phyloP scores from a whole-genome alignment of 305 asterid genomes.

The Galium porrigens region DNA sequence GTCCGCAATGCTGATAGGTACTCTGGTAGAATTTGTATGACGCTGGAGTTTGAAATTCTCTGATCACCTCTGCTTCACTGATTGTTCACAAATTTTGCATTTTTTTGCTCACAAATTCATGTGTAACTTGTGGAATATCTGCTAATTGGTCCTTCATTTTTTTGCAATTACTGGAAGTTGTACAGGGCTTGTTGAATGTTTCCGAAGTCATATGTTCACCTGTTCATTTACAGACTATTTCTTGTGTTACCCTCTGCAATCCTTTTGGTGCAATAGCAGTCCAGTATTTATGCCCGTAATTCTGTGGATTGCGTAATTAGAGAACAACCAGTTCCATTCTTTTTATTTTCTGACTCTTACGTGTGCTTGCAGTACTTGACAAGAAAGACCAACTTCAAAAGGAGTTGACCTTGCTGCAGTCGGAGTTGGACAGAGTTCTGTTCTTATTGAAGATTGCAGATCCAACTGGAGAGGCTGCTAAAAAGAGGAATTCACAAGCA shows the following conservation, averaged over 20 bases:
- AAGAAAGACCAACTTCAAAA: slow-evolving; percentile 42
- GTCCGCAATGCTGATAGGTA: not conserved
- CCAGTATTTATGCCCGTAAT: not conserved
- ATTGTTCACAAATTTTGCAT: not conserved
- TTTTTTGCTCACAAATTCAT: not conserved
- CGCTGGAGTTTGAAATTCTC: not conserved
- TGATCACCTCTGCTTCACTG: not conserved
- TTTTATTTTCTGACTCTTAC: slow-evolving; percentile 1
- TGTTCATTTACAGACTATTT: not conserved
- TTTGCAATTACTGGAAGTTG: not conserved
- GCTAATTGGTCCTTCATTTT: not conserved
- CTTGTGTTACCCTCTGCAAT: slow-evolving; percentile 1
- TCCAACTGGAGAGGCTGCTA: slow-evolving; percentile 80
- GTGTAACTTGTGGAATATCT: not conserved
- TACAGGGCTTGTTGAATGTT: not conserved
- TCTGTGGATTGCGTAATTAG: not conserved
- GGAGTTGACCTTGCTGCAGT: slow-evolving; percentile 50
- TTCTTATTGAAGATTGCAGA: slow-evolving; percentile 87
- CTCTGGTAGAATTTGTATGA: not conserved
- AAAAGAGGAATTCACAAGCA: slow-evolving; percentile 40
- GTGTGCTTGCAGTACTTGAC: slow-evolving; percentile 44
- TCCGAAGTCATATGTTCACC: not conserved
- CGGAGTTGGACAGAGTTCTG: slow-evolving; percentile 66
- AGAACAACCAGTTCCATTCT: not conserved
- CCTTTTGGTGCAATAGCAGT: not conserved